phyloP scores from a whole-genome alignment of 2,329 filamentous ascomycete species.

The Westerdykella ornata region DNA sequence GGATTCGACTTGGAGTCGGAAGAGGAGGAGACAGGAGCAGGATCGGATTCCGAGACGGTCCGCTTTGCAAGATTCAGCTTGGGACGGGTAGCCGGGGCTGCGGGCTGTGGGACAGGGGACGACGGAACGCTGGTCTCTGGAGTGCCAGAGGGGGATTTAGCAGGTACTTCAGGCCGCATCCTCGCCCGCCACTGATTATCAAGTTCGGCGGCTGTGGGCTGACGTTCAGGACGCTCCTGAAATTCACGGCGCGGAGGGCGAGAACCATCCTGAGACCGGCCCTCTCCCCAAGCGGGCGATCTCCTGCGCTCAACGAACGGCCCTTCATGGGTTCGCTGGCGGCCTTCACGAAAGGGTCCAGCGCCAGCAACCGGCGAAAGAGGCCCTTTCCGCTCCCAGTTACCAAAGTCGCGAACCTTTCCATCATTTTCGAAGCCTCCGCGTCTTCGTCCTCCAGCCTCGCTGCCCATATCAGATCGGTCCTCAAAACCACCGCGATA shows the following conservation, averaged over 20 bases:
- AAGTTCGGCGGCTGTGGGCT: conserved; percentile 79
- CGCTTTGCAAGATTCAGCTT: conserved; percentile 85
- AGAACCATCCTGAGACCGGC: conserved; percentile 64
- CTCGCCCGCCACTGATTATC: conserved; percentile 88
- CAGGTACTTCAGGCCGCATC: conserved; percentile 75
- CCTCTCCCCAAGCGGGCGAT: conserved; percentile 71
- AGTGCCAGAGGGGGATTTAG: conserved; percentile 58
- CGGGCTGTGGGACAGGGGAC: conserved; percentile 58
- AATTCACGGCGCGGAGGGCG: conserved; percentile 72
- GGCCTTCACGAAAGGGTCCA: conserved; percentile 46
- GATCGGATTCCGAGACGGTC: conserved; percentile 71
- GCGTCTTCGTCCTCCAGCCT: conserved; percentile 64
- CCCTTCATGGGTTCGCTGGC: conserved; percentile 48
- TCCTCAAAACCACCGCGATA: conserved; percentile 48
- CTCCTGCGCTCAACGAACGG: conserved; percentile 40
- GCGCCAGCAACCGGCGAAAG: conserved; percentile 59
- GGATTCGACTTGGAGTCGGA: conserved; percentile 77
- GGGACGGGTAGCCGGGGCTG: conserved; percentile 61
- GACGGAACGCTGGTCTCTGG: conserved; percentile 71
- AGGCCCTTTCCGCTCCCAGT: conserved; percentile 93
- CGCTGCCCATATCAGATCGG: conserved; percentile 49
- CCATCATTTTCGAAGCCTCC: conserved; percentile 63
- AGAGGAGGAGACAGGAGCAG: conserved; percentile 38
- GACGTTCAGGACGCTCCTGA: conserved; percentile 63
- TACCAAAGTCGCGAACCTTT: conserved; percentile 71